Evolutionary conservation across 768 basidiomycete genomes (phyloP), one percentile per base, ranked within the genome.

Genomic region (Leccinum arenicola): DNA sequence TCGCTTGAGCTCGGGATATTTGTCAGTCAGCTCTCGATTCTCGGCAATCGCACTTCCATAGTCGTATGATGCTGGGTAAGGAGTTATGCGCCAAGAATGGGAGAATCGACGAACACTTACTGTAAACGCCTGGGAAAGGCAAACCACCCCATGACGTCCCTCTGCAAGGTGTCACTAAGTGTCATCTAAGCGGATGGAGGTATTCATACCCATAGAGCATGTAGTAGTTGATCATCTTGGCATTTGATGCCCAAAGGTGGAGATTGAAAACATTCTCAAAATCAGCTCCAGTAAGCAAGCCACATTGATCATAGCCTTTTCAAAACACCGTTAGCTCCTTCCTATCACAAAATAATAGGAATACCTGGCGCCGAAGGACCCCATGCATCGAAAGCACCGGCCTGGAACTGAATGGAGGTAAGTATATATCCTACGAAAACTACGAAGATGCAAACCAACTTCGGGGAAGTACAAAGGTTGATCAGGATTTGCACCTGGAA

Each of bases 101-200:
- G 14, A 52, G 11, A 6, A 52, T 12, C 38, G 23, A n/a, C 19
- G 47, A 25, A 54, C 50, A 68, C 73, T 70, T 67, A 69, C 78
- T 85, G 68, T 87, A 85, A 15, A 89, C 91, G 9, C 86, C 88
- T 14, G 83, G 91, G 76, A 85, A 89, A 1, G 92, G 88, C 47
- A 93, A 76, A 10, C 80, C 88, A 43, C 89, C 92, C 90, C 91
- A 94, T 12, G 88, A 91, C 1, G 92, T 93, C 23, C 92, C 91
- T 8, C 91, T 91, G 58, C 52, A 52, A 64, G 23, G 21, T 40
- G 19, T 19, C 23, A 14, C 9, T 66, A 23, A 65, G 61, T 21
- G 10, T 25, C 0, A 17, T 3, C 43, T 48, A 38, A 43, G n/a
- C 9, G 23, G 57, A 45, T 38, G 40, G 40, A 33, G 8, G 35